Evolutionary conservation across 495 filamentous ascomycete species (phyloP), one percentile per base, ranked within the genome.

Genomic region (Geoglossum glabrum): DNA sequence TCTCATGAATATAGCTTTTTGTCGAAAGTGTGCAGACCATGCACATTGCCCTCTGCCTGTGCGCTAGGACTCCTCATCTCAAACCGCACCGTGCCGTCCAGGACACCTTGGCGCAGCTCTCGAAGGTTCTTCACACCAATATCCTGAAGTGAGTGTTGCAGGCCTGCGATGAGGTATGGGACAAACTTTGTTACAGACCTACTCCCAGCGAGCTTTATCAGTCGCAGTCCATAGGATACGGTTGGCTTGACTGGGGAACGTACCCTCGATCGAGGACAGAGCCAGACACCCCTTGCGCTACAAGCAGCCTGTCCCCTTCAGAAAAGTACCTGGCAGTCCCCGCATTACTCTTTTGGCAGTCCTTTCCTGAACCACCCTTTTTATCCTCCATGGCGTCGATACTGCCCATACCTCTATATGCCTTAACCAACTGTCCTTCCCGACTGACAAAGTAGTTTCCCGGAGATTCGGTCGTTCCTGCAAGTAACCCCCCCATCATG

Each of bases 311-410:
- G 69, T 90, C 87, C 62, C 90, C 92, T 70, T 99, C 92, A 57
- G 87, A 95, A 76, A 99, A 99, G 76, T 99, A 99, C 47, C 92
- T 83, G 56, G 92, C 93, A 57, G 93, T 95, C 61, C 93, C 92
- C 60, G 92, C 92, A 71, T 97, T 97, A 71, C 82, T 85, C 63
- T 84, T 84, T 70, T 90, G 87, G 73, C 76, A 77, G 64, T 87
- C 78, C 71, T 84, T 84, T 57, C 66, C 69, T 51, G 68, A 70
- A 31, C 82, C 86, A 21, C 87, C 84, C 74, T 95, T 97, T 78
- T 87, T 93, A 70, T 96, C 90, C 71, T 99, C 93, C 92, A 99
- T 99, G 57, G 90, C 92, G 65, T 95, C 92, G 66, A 99, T 99
- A 65, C 79, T 85, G 63, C 92, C 92, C 92, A 99, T 99, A 52